Evolutionary conservation across 2,329 filamentous ascomycete species (phyloP).

Genomic region (Beauveria rudraprayagi): DNA sequence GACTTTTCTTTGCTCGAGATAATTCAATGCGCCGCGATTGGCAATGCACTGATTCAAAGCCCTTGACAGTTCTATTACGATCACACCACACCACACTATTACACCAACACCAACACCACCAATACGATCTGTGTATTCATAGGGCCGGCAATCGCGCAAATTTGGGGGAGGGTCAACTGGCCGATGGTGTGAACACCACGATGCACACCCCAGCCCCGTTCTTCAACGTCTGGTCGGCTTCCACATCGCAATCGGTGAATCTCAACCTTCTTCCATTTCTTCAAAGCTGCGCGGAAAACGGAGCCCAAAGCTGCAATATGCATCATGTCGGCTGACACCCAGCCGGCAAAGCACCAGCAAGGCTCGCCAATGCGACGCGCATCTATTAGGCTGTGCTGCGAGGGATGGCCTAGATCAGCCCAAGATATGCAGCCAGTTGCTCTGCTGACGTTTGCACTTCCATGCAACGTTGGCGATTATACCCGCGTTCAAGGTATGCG

Average conservation of each 20-base stretch:
- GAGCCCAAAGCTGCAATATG: neutral
- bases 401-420: neutral
- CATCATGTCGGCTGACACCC: neutral
- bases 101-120: neutral
- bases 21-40: conserved; percentile 3
- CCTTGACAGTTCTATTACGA: neutral
- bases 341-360: neutral
- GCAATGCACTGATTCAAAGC: neutral
- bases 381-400: neutral
- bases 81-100: neutral
- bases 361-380: neutral
- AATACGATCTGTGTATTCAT: neutral
- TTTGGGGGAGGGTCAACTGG: neutral
- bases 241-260: neutral
- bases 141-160: conserved; percentile 4
- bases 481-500: neutral
- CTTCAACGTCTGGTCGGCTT: neutral
- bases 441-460: neutral
- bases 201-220: neutral
- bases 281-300: neutral
- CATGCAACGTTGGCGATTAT: neutral
- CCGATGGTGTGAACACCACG: conserved; percentile 6
- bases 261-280: neutral
- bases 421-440: neutral
- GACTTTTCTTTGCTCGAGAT: neutral